These are phyloP conservation scores for Malbranchea zuffiana DNA, from an alignment of 2,329 filamentous ascomycete genomes.

Conservation along the genomic window DNA sequence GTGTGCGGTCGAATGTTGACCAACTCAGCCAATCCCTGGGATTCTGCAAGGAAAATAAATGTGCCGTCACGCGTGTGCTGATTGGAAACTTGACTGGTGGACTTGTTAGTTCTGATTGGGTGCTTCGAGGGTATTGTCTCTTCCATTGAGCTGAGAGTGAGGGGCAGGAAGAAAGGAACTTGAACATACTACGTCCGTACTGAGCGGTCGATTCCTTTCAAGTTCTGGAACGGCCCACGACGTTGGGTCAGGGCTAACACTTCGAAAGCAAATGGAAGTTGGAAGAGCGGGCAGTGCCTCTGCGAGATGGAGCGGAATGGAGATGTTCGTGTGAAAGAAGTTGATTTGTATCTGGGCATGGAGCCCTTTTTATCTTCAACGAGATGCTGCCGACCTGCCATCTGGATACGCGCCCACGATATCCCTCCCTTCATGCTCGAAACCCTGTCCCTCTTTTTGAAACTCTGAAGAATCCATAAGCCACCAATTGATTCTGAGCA, in stretches of 20 bases:
- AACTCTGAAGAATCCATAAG: no score
- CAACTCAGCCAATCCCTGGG: not conserved
- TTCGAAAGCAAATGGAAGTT: no score
- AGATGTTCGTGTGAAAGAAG: no score
- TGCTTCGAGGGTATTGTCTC: not conserved
- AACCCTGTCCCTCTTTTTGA: no score
- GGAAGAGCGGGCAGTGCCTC: no score
- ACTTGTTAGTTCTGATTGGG: slow-evolving; percentile 9
- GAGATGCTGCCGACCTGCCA: no score
- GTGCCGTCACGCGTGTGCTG: slow-evolving; percentile 2
- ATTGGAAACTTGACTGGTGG: slow-evolving; percentile 1
- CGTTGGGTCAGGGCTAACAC: slow-evolving; percentile 4
- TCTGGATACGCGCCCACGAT: no score
- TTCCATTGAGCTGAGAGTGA: not conserved
- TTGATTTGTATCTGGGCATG: no score
- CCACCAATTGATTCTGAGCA: no score
- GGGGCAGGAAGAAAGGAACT: not conserved
- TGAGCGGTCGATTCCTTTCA: slow-evolving; percentile 3
- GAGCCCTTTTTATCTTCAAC: no score
- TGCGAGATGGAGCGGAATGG: no score
- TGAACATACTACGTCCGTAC: not conserved
- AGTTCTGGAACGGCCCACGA: slow-evolving; percentile 2
- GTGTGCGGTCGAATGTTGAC: not conserved
- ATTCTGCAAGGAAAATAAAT: slow-evolving; percentile 1
- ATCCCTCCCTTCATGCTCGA: no score